Base-by-base conservation (phyloP, 331 rosid genomes). In the Arachis monticola region DNA sequence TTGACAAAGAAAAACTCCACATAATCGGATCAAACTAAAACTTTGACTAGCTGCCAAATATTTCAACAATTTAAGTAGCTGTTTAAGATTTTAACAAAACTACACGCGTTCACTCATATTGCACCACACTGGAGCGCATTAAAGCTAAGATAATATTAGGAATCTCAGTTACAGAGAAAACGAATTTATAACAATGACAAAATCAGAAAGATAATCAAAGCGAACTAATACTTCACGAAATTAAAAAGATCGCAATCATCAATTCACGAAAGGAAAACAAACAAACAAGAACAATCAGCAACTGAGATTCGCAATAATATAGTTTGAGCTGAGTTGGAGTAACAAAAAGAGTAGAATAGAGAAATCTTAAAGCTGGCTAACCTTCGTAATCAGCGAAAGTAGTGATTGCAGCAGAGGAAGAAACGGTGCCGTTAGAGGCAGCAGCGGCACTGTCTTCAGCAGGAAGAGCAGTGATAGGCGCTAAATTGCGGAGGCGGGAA, bases 361-460 rank as follows among this genome's bases (percentile, higher is more conserved):
- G 4, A 9, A 7, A n/a, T 41, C 6, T 6, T 35, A 38, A 77
- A 35, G 38, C 3, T 4, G 38, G 44, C 67, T 55, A 8, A 94
- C 99, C 99, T 65, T 94, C 96, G 57, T 83, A 86, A n/a, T 88
- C 87, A 48, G 41, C 5, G 10, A 51, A 58, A 72, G 83, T 40
- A 11, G 64, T 61, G 76, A 77, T 42, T 10, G 85, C 6, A 41
- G 92, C 5, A 12, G 91, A 69, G 71, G 84, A 62, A 30, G 93
- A 82, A 62, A 42, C 80, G 30, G 93, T 55, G 53, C 83, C 79
- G 77, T 82, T 83, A 53, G 88, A 48, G 52, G 81, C 84, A 47
- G 87, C 87, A 63, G 56, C 85, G 47, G 72, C 70, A 56, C 77
- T 64, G 42, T 86, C 83, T 80, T 86, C 97, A 11, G 87, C 67